Conservation (phyloP, 768 basidiomycete species). For the Amanita pseudoporphyria region DNA sequence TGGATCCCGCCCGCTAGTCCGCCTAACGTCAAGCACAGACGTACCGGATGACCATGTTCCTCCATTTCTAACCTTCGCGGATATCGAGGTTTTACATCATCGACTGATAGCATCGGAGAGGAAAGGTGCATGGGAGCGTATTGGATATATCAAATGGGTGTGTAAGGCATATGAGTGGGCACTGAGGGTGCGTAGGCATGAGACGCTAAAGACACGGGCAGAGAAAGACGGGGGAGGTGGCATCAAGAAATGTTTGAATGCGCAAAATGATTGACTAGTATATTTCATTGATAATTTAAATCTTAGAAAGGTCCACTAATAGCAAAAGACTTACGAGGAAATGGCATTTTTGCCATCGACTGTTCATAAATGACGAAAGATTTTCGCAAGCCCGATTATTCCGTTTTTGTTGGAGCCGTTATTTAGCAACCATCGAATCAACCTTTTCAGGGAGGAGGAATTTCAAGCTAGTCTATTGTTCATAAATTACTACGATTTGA, state of each 20-base stretch:
- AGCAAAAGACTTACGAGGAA: no score
- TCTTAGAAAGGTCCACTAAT: no score
- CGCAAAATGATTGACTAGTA: no score
- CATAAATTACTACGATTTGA: no score
- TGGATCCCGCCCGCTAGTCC: conserved; percentile 57
- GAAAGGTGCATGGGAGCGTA: conserved; percentile 14
- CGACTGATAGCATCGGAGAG: conserved; percentile 35
- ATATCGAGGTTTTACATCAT: conserved; percentile 75
- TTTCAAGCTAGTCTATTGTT: no score
- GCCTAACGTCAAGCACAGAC: conserved; percentile 47
- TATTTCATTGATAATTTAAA: no score
- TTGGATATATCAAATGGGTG: conserved; percentile 65
- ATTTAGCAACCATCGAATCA: no score
- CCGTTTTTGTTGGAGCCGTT: no score
- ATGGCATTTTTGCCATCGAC: no score
- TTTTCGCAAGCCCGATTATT: no score
- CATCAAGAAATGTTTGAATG: not conserved
- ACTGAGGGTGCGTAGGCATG: conserved; percentile 50
- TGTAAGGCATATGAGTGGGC: conserved; percentile 67
- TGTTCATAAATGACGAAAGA: no score
- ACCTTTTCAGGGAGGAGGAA: no score
- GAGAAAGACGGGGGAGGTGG: not conserved
- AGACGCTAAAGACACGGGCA: conserved; percentile 24
- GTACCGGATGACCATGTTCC: conserved; percentile 74
- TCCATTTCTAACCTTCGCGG: conserved; percentile 65